Evolutionary conservation across 2,329 filamentous ascomycete species (phyloP).

Genomic region (Beauveria pseudobassiana): DNA sequence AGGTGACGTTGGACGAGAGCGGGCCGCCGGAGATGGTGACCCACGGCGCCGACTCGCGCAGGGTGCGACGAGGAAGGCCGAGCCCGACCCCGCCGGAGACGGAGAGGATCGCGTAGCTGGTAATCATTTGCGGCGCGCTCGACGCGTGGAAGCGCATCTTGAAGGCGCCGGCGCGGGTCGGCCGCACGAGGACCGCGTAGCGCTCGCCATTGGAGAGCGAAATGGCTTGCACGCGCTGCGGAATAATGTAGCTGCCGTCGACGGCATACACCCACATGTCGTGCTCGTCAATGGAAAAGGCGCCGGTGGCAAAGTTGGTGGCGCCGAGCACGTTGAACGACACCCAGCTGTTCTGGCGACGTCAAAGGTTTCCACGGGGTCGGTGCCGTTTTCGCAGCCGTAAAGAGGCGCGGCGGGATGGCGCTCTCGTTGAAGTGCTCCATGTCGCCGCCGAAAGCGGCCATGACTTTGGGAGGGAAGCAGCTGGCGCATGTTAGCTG

Average conservation of each 20-base stretch:
- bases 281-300: conserved; percentile 44
- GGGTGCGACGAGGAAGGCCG: background rate
- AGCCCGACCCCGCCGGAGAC: conserved; percentile 17
- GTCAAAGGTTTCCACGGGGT: conserved; percentile 34
- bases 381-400: conserved; percentile 40
- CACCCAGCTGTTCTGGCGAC: conserved; percentile 37
- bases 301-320: conserved; percentile 36
- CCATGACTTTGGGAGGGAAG: conserved; percentile 34
- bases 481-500: conserved; percentile 19
- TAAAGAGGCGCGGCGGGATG: conserved; percentile 35
- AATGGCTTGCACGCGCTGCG: conserved; percentile 40
- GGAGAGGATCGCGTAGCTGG: conserved; percentile 42
- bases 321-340: conserved; percentile 49
- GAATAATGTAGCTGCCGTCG: conserved; percentile 47
- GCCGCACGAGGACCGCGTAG: conserved; percentile 42
- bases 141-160: conserved; percentile 45
- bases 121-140: conserved; percentile 45
- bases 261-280: conserved; percentile 47
- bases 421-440: conserved; percentile 23
- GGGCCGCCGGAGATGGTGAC: conserved; percentile 43
- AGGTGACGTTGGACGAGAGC: conserved; percentile 30
- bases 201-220: conserved; percentile 43
- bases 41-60: conserved; percentile 29
- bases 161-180: conserved; percentile 42
- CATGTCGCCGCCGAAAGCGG: conserved; percentile 21